Evolutionary conservation across 2,329 filamentous ascomycete genomes (phyloP).

Genomic region (Stromatinia cepivora): DNA sequence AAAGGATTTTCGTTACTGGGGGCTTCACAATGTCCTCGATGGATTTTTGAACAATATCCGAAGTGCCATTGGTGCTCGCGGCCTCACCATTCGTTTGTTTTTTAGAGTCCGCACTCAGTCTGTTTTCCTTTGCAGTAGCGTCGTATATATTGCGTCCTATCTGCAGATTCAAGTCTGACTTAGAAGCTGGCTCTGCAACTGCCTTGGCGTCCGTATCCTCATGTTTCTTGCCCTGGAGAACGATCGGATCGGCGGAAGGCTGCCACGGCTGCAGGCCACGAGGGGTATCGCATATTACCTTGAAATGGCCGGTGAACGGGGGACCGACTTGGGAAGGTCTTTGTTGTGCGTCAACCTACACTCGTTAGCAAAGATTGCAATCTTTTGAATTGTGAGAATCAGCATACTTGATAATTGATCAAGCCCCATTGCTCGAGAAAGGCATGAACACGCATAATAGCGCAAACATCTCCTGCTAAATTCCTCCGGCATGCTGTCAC

Average conservation of each 20-base stretch:
- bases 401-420: constrained; percentile 92
- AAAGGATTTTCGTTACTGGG: constrained; percentile 71
- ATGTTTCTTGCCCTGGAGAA: constrained; percentile 60
- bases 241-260: constrained; percentile 74
- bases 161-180: constrained; percentile 86
- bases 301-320: constrained; percentile 96
- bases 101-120: constrained; percentile 62
- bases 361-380: constrained; percentile 36
- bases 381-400: background rate
- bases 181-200: constrained; percentile 62
- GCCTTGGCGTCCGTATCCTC: constrained; percentile 54
- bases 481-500: constrained; percentile 95
- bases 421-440: constrained; percentile 98
- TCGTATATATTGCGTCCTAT: constrained; percentile 96
- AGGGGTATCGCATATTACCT: constrained; percentile 92
- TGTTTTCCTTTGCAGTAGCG: constrained; percentile 75
- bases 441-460: constrained; percentile 97
- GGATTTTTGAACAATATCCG: constrained; percentile 44
- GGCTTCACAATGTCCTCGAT: constrained; percentile 64
- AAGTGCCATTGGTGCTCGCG: constrained; percentile 63
- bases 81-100: constrained; percentile 75
- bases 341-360: constrained; percentile 90
- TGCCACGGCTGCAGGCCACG: constrained; percentile 94
- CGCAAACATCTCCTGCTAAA: constrained; percentile 93
- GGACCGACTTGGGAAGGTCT: constrained; percentile 93